phyloP scores from a whole-genome alignment of 495 filamentous ascomycete genomes.

The Bombardia bombarda region DNA sequence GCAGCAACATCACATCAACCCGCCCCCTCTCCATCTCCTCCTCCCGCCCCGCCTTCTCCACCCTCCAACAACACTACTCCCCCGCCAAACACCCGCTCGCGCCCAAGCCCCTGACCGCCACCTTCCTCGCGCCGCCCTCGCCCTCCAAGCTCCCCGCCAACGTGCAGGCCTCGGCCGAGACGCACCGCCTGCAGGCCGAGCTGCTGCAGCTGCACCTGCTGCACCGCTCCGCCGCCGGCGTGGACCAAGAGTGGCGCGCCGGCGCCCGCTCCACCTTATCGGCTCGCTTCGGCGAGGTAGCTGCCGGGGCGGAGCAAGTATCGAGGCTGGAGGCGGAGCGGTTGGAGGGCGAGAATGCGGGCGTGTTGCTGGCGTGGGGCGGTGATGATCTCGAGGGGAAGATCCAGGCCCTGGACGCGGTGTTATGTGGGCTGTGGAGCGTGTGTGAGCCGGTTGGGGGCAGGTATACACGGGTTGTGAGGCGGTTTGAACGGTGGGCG shows the following conservation, averaged over 20 bases:
- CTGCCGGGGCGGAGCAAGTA: constrained; percentile 23
- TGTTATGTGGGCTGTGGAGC: constrained; percentile 42
- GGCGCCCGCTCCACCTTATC: constrained; percentile 37
- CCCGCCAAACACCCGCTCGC: constrained; percentile 52
- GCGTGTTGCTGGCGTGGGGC: constrained; percentile 27
- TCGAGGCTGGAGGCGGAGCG: constrained; percentile 19
- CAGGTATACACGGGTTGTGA: constrained; percentile 37
- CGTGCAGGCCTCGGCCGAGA: constrained; percentile 50
- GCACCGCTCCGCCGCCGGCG: constrained; percentile 39
- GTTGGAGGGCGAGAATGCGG: constrained; percentile 28
- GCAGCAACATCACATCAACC: constrained; percentile 5
- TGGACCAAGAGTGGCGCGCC: constrained; percentile 33
- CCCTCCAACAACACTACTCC: constrained; percentile 61
- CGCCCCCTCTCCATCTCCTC: constrained; percentile 35
- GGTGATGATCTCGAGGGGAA: constrained; percentile 35
- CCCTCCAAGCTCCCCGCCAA: constrained; percentile 46
- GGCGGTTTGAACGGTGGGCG: constrained; percentile 46
- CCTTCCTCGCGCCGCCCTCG: constrained; percentile 43
- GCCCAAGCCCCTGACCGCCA: constrained; percentile 48
- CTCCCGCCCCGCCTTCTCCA: constrained; percentile 50
- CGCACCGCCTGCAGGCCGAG: constrained; percentile 58
- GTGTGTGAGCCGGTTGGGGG: constrained; percentile 38
- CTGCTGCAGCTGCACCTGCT: constrained; percentile 65
- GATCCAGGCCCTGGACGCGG: constrained; percentile 42
- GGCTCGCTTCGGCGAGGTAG: constrained; percentile 31